Percentiles rank a stretch among this genome's conserved stretches.
Evolutionary conservation across 805 yeast species (phyloP).

Genomic region (Wickerhamiella bombiphila): DNA sequence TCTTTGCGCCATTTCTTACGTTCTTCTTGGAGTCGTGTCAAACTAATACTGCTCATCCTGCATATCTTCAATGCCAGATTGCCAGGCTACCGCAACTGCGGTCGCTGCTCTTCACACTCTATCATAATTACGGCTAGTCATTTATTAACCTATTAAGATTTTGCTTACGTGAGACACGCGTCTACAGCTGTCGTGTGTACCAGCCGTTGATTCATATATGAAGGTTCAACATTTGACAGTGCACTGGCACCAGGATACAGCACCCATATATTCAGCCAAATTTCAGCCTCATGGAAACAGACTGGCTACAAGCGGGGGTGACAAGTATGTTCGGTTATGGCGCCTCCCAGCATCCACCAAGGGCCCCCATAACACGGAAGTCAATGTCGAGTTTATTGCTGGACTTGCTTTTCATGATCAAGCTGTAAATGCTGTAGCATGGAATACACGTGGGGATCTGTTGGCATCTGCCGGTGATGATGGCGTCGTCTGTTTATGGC

Average conservation of each 20-base stretch:
- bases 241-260: conserved; percentile 31
- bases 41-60: conserved; percentile 34
- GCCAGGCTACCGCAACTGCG: too few species aligned
- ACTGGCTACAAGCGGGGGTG: conserved; percentile 88
- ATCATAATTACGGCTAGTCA: too few species aligned
- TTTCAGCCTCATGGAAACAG: conserved; percentile 29
- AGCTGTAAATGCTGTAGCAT: conserved; percentile 84
- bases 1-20: conserved; percentile 96
- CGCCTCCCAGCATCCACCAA: conserved; percentile 15
- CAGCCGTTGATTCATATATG: too few species aligned
- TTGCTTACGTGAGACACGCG: not conserved
- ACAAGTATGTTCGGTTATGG: conserved; percentile 61
- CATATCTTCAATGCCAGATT: too few species aligned
- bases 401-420: conserved; percentile 81
- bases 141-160: not conserved
- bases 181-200: too few species aligned
- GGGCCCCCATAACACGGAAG: conserved; percentile 16
- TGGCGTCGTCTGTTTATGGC: conserved; percentile 79
- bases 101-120: too few species aligned
- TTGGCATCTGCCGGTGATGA: conserved; percentile 94
- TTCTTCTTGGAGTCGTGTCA: conserved; percentile 81
- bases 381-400: conserved; percentile 51
- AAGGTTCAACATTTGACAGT: conserved; percentile 26
- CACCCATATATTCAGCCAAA: conserved; percentile 28
- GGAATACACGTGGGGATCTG: conserved; percentile 50